Evolutionary conservation across 1,139 yeast genomes (phyloP), one percentile per base, ranked within the genome.

Genomic region (Candida sp.): DNA sequence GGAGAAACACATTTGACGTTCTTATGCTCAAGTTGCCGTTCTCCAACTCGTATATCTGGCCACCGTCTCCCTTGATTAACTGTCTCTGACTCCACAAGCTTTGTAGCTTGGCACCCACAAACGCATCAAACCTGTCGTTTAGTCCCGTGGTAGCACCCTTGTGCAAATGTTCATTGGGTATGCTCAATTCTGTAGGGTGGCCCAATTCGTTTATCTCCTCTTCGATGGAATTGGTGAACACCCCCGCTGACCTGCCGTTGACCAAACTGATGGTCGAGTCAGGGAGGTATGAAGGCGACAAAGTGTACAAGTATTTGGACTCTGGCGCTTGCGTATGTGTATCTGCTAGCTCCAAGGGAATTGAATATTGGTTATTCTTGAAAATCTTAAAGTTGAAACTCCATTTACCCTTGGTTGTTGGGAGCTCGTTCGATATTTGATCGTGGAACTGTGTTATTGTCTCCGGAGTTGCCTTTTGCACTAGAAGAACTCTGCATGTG

Each of bases 31-130:
- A 63, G 47, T 75, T 74, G 3, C 80, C 79, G 54, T 78, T 79
- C 51, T 77, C 82, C 17, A 83, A 60, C 54, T 77, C 75, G 61
- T 86, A 88, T 2, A 83, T 80, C 49, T 81, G 81, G 0, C 90
- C 90, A 4, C 94, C 94, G 55, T 88, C 94, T 2, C 96, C 96
- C 56, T 83, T 81, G 43, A 89, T 78, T n/a, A 83, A 75, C 65
- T 90, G 96, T 52, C 90, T 74, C 49, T 83, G 77, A 1, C 77
- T 71, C 96, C 96, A 90, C 49, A 87, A 66, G 57, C 91, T 83
- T 62, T 85, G 90, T 49, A 90, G 67, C 61, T 88, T 87, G 37
- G 81, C 79, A 27, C 75, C 72, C 0, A 82, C 65, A 49, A 86
- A 59, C 59, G 63, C 58, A 54, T 83, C 86, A 58, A 81, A 80